phyloP scores from a whole-genome alignment of 257 asterid genomes.

The Nicotiana otophora region DNA sequence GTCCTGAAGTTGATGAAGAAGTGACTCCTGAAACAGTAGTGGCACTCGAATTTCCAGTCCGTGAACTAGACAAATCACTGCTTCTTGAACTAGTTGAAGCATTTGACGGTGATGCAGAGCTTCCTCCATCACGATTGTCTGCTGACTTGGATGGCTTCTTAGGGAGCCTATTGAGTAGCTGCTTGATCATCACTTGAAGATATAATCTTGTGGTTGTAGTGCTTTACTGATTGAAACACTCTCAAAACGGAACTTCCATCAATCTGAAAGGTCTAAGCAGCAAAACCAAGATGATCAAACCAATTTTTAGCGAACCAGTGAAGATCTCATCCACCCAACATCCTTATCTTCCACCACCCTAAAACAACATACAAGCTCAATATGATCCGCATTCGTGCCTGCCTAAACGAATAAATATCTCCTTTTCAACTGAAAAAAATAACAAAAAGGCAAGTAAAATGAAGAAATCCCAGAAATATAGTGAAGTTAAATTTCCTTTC shows the following conservation, averaged over 20 bases:
- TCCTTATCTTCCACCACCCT: constrained; percentile 21
- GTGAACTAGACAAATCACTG: constrained; percentile 26
- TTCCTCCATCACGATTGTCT: constrained; percentile 62
- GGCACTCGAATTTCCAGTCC: constrained; percentile 29
- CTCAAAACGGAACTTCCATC: not conserved
- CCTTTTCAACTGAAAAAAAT: constrained; percentile 30
- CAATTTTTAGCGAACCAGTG: constrained; percentile 8
- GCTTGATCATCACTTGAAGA: constrained; percentile 51
- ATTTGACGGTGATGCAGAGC: constrained; percentile 36
- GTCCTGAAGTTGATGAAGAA: constrained; percentile 20
- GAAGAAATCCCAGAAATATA: not conserved
- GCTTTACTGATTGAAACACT: constrained; percentile 2
- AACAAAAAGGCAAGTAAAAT: constrained; percentile 7
- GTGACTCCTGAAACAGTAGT: constrained; percentile 26
- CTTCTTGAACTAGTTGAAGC: constrained; percentile 36
- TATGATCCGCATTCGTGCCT: constrained; percentile 11
- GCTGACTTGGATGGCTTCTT: constrained; percentile 54
- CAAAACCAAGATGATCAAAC: constrained; percentile 11
- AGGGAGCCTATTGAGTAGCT: constrained; percentile 67
- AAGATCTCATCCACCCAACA: constrained; percentile 17
- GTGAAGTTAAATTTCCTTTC: not conserved
- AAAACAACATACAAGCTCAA: constrained; percentile 19
- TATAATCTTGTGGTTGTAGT: constrained; percentile 18
- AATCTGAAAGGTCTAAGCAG: constrained; percentile 14
- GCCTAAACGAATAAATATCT: constrained; percentile 11